Percentiles rank a stretch among this genome's conserved stretches.
phyloP scores from a whole-genome alignment of 495 filamentous ascomycete genomes.

The Penicillium flavigenum region DNA sequence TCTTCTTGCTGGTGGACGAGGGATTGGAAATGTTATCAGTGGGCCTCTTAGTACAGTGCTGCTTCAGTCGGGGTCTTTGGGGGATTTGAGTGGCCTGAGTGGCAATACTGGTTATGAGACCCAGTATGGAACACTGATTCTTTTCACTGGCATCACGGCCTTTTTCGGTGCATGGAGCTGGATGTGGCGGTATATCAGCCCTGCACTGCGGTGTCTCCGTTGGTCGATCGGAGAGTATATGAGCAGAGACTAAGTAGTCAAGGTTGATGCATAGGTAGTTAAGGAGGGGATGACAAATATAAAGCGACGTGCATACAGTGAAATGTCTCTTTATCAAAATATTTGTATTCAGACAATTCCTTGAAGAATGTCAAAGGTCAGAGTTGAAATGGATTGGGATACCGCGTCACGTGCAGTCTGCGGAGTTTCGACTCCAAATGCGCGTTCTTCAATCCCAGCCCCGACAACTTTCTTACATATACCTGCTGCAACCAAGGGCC shows the following conservation, averaged over 20 bases:
- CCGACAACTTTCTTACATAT: conserved; percentile 2
- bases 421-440: conserved; percentile 15
- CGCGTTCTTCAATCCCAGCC: conserved; percentile 8
- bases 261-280: not conserved
- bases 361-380: not conserved
- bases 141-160: conserved; percentile 49
- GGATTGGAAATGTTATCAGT: conserved; percentile 63
- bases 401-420: conserved; percentile 11
- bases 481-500: conserved; percentile 19
- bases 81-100: conserved; percentile 13
- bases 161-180: conserved; percentile 39
- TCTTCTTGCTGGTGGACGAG: conserved; percentile 60
- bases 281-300: not conserved
- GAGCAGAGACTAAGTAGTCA: not conserved
- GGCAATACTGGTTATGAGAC: conserved; percentile 36
- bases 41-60: conserved; percentile 61
- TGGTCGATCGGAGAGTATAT: not conserved
- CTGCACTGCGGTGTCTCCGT: conserved; percentile 10
- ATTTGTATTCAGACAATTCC: not conserved
- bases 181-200: conserved; percentile 33
- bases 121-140: conserved; percentile 44
- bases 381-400: not conserved
- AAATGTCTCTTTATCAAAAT: not conserved
- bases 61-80: conserved; percentile 36
- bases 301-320: not conserved